Base-by-base conservation (phyloP, 306 rosid species). In the Prunus padus region DNA sequence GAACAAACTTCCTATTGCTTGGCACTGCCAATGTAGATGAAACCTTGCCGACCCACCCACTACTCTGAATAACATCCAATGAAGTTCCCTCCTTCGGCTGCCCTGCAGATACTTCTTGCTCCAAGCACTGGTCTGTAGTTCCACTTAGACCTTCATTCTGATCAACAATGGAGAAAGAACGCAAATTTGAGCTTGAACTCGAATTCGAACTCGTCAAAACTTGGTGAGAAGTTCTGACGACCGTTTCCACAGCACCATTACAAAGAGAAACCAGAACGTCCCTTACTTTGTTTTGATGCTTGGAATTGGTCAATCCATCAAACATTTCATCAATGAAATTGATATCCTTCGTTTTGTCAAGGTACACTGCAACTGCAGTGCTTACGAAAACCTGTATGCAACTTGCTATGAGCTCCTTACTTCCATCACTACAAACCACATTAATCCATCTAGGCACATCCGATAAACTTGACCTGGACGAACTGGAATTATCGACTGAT, bases 171-270 rank as follows among this genome's bases (percentile, higher is more conserved):
- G 81, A 33, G 54, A 67, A 76, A n/a, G 78, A 61, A 66, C 65
- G 45, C 0, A 77, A 79, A 77, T 59, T 71, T 7, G 83, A 65
- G 47, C 74, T 73, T 7, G 72, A 77, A 64, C 61, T 77, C 12
- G 82, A 60, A 8, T n/a, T 61, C 8, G 79, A 61, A 65, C 81
- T 83, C 0, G 89, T 85, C 87, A 92, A 74, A 51, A 95, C 97
- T 37, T 85, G 89, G 64, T 95, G 99, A 70, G 99, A 89, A 15
- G 93, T 92, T 65, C 61, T 95, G 54, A 95, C 93, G 2, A 86
- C 83, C 11, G 97, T 92, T 77, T 90, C 97, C 54, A 92, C 97
- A 61, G 99, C 96, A 44, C 97, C 96, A 76, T 88, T 95, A 71
- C 92, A 90, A 2, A 92, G 40, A n/a, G 97, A 80, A 69, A 88